Evolutionary conservation across 2,329 filamentous ascomycete species (phyloP), one percentile per base, ranked within the genome.

Genomic region (Aspergillus carbonarius): DNA sequence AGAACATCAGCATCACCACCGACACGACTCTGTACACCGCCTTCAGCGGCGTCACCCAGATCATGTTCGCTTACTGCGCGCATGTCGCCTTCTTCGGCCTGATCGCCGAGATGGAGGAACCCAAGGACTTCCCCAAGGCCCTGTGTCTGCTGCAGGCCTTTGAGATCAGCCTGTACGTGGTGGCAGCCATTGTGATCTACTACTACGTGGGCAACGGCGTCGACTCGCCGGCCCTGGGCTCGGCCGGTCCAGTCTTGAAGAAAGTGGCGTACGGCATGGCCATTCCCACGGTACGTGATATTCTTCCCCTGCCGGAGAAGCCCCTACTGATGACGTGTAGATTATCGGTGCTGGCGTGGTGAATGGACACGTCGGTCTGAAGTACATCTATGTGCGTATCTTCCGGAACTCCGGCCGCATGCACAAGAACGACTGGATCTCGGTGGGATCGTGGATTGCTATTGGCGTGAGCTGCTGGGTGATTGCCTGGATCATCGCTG

Each of bases 321-420:
- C 18, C 18, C 17, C n/a, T 32, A 23, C 20, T 42, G 8, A 50
- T 55, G 18, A 50, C 30, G 10, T 39, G 17, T 32, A 74, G 69
- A 90, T 90, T 61, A 78, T 90, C 42, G 83, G 90, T 50, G 86
- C 87, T 0, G 88, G 88, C 52, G 86, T 90, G 6, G 86, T 91
- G 59, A 88, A 89, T 68, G 86, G 83, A 5, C 84, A 87, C 59
- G 84, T 90, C 2, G 85, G 85, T 3, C 79, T 81, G 30, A 88
- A 88, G 69, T 87, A 88, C 63, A 78, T 89, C 58, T 90, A 88
- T 66, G 77, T 84, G 4, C 82, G 87, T 20, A 68, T 87, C 6
- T 89, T 88, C 77, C 78, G 80, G 20, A 81, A 83, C 61, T 85
- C 83, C 8, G 79, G 82, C 62, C 79, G 82, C 68, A 76, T 84